Evolutionary conservation across 768 basidiomycete species (phyloP), one percentile per base, ranked within the genome.

Genomic region (Auriscalpium microsporum): DNA sequence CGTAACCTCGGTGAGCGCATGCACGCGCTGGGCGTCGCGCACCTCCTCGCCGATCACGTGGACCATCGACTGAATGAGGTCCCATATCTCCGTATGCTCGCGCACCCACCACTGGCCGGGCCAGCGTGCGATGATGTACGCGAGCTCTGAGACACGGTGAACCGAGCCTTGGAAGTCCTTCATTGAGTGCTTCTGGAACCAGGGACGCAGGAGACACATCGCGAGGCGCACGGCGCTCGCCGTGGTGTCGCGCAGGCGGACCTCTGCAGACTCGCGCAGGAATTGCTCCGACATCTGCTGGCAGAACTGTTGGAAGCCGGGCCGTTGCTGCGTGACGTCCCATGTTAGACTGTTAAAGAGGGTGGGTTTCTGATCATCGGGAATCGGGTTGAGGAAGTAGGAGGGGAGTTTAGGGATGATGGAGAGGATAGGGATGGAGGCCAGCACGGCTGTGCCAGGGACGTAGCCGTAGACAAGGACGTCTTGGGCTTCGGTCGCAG

Each of bases 401-500:
- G 84, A 83, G 1, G 88, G 88, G 42, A 90, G 75, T 61, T 79
- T 82, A 57, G 79, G 75, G 56, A 90, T 69, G 55, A 90, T 68
- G 17, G 77, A 74, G 42, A 81, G 72, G 50, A 90, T 77, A 1
- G 87, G 86, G 21, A 90, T 72, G 14, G 88, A 89, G 16, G 84
- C 72, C 17, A 86, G 73, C 54, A 90, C 79, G 9, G 86, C 85
- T 19, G 74, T 71, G 19, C 75, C 72, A 36, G 88, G 85, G 56
- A 90, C 79, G 62, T 77, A 79, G 34, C 83, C 84, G 63, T 84
- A 75, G 40, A 89, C 77, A 55, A 90, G 81, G 36, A 87, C 86
- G 56, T 82, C 79, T 64, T 90, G 88, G 10, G 88, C 83, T 64
- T 90, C 87, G 56, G 83, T 72, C 10, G 85, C 83, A 63, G 82